A percentile compares a stretch with the other conserved stretches of the same genome.
phyloP scores from a whole-genome alignment of 2,329 filamentous ascomycete species.

The Decorospora gaudefroyi region DNA sequence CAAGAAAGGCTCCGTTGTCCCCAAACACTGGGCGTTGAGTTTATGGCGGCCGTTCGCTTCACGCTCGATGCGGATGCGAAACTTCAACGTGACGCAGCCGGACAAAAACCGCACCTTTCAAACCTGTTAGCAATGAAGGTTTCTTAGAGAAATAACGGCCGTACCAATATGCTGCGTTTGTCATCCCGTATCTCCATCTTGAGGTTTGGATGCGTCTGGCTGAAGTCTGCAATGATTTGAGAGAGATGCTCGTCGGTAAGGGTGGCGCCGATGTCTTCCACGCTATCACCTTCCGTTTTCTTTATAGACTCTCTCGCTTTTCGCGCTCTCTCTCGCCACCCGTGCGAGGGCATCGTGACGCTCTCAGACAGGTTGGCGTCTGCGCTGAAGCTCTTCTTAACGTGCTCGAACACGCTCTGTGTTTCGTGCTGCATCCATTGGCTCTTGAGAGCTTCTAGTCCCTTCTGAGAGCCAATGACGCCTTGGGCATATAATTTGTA shows the following conservation, averaged over 20 bases:
- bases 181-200: slow-evolving; percentile 35
- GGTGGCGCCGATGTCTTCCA: slow-evolving; percentile 12
- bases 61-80: slow-evolving; percentile 35
- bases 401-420: slow-evolving; percentile 43
- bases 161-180: slow-evolving; percentile 34
- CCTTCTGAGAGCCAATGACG: slow-evolving; percentile 42
- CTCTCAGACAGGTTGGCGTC: slow-evolving; percentile 48
- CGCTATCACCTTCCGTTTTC: slow-evolving; percentile 10
- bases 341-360: slow-evolving; percentile 43
- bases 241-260: slow-evolving; percentile 31
- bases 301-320: slow-evolving; percentile 25
- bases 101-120: slow-evolving; percentile 35
- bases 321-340: slow-evolving; percentile 45
- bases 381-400: slow-evolving; percentile 43
- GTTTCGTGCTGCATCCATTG: slow-evolving; percentile 47
- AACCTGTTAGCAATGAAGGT: slow-evolving; percentile 7
- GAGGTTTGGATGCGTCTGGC: slow-evolving; percentile 33
- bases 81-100: slow-evolving; percentile 29
- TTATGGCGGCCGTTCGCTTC: slow-evolving; percentile 33
- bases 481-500: slow-evolving; percentile 48
- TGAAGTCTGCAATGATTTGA: slow-evolving; percentile 32
- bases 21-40: slow-evolving; percentile 40
- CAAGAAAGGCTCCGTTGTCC: slow-evolving; percentile 31
- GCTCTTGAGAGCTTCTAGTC: slow-evolving; percentile 46
- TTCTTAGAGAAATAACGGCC: neutral